phyloP scores from a whole-genome alignment of 257 asterid species.

The Solanum chilense region DNA sequence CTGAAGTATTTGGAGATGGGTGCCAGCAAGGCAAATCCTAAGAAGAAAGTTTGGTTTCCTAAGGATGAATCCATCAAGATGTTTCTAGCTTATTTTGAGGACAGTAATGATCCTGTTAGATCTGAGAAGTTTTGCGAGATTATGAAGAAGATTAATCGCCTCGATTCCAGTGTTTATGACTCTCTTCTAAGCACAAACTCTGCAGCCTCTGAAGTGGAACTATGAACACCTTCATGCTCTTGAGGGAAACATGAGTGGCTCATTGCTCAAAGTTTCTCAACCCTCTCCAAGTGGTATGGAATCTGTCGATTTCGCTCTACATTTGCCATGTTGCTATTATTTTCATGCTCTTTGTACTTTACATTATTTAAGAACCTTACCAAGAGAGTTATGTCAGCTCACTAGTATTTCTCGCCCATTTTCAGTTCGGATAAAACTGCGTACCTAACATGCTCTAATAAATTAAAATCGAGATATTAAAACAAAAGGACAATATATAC shows the following conservation, averaged over 20 bases:
- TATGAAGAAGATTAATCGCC: slow-evolving; percentile 45
- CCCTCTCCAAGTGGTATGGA: neutral
- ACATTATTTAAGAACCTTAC: neutral
- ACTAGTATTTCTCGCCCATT: neutral
- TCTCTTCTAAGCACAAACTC: slow-evolving; percentile 20
- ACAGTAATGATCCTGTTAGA: slow-evolving; percentile 28
- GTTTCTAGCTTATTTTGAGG: slow-evolving; percentile 38
- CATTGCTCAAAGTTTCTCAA: neutral
- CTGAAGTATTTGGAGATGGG: slow-evolving; percentile 56
- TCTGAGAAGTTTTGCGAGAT: slow-evolving; percentile 34
- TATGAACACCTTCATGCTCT: neutral
- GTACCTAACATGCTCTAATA: neutral
- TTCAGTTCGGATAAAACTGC: neutral
- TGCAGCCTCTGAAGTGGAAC: slow-evolving; percentile 1
- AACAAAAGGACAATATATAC: too few relatives aligned
- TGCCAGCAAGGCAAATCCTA: slow-evolving; percentile 11
- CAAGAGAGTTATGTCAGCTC: neutral
- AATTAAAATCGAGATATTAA: too few relatives aligned
- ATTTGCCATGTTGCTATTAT: neutral
- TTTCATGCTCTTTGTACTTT: neutral
- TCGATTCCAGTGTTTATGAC: slow-evolving; percentile 10
- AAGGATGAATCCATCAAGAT: slow-evolving; percentile 34
- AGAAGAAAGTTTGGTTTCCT: slow-evolving; percentile 35
- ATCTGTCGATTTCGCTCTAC: neutral
- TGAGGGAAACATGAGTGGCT: neutral